phyloP scores from a whole-genome alignment of 164 flowering plant genomes.

The Taxillus chinensis region DNA sequence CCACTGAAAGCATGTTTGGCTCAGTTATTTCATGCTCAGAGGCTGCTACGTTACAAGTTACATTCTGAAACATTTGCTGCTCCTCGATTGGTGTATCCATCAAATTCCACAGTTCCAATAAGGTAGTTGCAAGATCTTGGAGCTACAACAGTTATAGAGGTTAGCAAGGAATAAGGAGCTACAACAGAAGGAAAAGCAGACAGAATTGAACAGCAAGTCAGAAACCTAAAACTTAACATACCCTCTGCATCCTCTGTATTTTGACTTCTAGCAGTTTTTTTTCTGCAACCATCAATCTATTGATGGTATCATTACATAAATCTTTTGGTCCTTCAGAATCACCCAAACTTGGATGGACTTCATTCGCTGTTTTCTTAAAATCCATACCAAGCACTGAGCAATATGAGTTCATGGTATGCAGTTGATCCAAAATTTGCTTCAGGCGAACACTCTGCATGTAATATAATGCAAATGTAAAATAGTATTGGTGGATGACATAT shows the following conservation, averaged over 20 bases:
- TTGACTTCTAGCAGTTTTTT: constrained; percentile 36
- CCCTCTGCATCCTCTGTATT: constrained; percentile 54
- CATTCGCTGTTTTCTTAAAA: constrained; percentile 25
- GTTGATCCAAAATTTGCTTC: constrained; percentile 29
- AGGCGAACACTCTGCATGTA: constrained; percentile 42
- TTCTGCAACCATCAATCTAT: constrained; percentile 26
- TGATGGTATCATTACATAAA: constrained; percentile 34
- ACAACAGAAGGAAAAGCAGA: neutral
- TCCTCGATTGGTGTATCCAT: constrained; percentile 83
- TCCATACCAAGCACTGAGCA: constrained; percentile 51
- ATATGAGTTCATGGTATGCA: constrained; percentile 25
- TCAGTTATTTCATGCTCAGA: constrained; percentile 59
- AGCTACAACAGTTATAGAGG: constrained; percentile 27
- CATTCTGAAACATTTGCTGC: constrained; percentile 62
- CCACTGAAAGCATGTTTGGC: constrained; percentile 45
- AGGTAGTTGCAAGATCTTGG: constrained; percentile 58
- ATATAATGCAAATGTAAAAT: neutral
- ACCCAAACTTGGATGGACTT: constrained; percentile 30
- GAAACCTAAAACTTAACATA: constrained; percentile 4
- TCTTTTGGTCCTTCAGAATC: constrained; percentile 22
- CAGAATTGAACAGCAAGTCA: neutral
- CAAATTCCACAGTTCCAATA: constrained; percentile 79
- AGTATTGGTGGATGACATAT: too few species aligned
- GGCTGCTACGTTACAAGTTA: constrained; percentile 62
- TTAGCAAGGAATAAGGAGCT: neutral